phyloP scores from a whole-genome alignment of 2,329 filamentous ascomycete genomes.

The Colletotrichum sidae region DNA sequence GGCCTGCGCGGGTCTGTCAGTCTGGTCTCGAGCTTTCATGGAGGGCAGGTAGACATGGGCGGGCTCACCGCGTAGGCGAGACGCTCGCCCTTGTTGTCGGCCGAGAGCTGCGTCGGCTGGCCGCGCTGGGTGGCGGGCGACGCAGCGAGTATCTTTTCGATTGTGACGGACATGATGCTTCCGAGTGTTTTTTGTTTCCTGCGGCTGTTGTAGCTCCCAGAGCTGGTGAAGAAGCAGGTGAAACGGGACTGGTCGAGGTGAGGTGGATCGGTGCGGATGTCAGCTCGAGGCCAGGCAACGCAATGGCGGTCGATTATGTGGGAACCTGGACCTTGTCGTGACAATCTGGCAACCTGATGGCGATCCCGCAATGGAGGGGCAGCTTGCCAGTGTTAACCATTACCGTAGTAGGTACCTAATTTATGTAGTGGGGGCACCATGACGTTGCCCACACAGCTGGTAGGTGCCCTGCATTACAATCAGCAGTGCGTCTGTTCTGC shows the following conservation, averaged over 20 bases:
- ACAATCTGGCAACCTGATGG: conserved; percentile 11
- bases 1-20: conserved; percentile 65
- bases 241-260: conserved; percentile 1
- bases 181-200: not conserved
- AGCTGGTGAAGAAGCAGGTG: conserved; percentile 2
- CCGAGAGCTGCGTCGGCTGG: conserved; percentile 88
- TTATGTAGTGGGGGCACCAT: conserved; percentile 1
- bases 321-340: conserved; percentile 25
- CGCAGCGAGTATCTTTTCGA: conserved; percentile 83
- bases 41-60: not conserved
- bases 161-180: conserved; percentile 62
- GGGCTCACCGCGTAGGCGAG: conserved; percentile 88
- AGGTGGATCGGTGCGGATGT: conserved; percentile 16
- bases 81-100: conserved; percentile 88
- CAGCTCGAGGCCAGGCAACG: conserved; percentile 30
- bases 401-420: too few species aligned
- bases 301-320: conserved; percentile 35
- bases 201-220: not conserved
- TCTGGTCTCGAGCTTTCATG: too few species aligned
- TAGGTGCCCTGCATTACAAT: not conserved
- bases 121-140: conserved; percentile 80
- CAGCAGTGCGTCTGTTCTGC: too few species aligned
- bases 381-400: not conserved
- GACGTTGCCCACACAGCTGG: conserved; percentile 23
- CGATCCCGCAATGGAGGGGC: conserved; percentile 33